Percentiles rank a stretch among this genome's conserved stretches.
Conservation (phyloP, 768 basidiomycete species). For the Lactifluus piperatus region DNA sequence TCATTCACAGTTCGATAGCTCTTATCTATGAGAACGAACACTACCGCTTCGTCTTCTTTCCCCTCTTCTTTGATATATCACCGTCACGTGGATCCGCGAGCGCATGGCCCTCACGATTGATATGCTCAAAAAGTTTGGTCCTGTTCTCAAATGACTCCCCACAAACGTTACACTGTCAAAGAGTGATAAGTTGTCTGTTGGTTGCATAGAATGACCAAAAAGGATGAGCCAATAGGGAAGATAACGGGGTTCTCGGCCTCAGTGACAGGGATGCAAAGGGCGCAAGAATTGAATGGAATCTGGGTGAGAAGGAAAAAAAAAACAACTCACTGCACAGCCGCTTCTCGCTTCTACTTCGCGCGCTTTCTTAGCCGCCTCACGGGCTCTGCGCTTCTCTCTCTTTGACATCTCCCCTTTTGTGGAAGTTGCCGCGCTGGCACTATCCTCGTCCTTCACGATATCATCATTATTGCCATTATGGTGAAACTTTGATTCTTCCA, state of each 20-base stretch:
- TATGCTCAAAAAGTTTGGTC: slow-evolving; percentile 68
- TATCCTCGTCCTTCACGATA: slow-evolving; percentile 12
- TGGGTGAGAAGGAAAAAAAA: not conserved
- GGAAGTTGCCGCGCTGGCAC: slow-evolving; percentile 2
- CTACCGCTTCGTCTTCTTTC: slow-evolving; percentile 31
- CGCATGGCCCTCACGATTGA: slow-evolving; percentile 65
- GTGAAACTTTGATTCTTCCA: not conserved
- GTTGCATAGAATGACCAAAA: not conserved
- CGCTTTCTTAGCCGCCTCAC: slow-evolving; percentile 64
- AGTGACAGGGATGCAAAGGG: not conserved
- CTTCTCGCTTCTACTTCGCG: slow-evolving; percentile 12
- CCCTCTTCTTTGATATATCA: slow-evolving; percentile 21
- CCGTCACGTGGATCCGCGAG: slow-evolving; percentile 33
- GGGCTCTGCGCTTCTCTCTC: slow-evolving; percentile 69
- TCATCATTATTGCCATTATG: not conserved
- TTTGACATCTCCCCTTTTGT: slow-evolving; percentile 45
- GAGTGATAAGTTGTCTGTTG: not conserved
- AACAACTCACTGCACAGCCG: slow-evolving; percentile 5
- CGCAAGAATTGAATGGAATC: slow-evolving; percentile 2
- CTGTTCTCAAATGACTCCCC: slow-evolving; percentile 50
- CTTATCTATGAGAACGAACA: not conserved
- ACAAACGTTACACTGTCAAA: slow-evolving; percentile 60
- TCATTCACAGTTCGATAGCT: not conserved
- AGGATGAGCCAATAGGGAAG: not conserved
- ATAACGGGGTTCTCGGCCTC: not conserved